Conservation (phyloP, 768 basidiomycete species). For the Hygrocybe coccinea region DNA sequence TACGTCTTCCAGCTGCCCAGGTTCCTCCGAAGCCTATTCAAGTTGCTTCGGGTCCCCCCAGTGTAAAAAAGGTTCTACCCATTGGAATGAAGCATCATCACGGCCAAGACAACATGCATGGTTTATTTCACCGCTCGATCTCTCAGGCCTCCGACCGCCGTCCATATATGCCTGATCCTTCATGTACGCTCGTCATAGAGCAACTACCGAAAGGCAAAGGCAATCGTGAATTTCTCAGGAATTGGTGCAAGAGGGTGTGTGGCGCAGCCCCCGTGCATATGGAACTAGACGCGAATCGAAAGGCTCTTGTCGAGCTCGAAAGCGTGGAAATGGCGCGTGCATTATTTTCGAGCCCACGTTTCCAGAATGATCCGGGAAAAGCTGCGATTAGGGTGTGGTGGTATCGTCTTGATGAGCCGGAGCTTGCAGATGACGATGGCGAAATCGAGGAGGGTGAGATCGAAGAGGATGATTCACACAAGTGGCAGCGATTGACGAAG, state of each 20-base stretch:
- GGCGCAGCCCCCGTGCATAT: slow-evolving; percentile 36
- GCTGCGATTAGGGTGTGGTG: slow-evolving; percentile 45
- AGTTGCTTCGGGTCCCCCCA: slow-evolving; percentile 8
- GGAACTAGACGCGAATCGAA: slow-evolving; percentile 37
- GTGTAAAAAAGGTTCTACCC: not conserved
- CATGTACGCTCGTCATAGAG: slow-evolving; percentile 53
- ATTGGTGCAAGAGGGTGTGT: slow-evolving; percentile 41
- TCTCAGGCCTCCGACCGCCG: slow-evolving; percentile 19
- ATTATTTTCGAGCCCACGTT: slow-evolving; percentile 47
- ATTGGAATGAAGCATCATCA: slow-evolving; percentile 48
- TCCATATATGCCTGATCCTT: slow-evolving; percentile 41
- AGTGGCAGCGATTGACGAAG: slow-evolving; percentile 19
- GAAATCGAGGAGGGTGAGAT: slow-evolving; percentile 51
- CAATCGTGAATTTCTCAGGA: slow-evolving; percentile 36
- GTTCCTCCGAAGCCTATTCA: not conserved
- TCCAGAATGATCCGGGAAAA: slow-evolving; percentile 37
- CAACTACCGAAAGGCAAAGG: slow-evolving; percentile 49
- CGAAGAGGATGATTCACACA: slow-evolving; percentile 34
- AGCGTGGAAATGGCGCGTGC: slow-evolving; percentile 40
- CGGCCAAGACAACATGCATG: slow-evolving; percentile 43
- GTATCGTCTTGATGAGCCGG: slow-evolving; percentile 42
- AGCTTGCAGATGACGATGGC: slow-evolving; percentile 30
- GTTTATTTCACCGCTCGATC: slow-evolving; percentile 34
- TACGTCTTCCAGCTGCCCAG: slow-evolving; percentile 10
- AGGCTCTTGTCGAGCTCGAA: slow-evolving; percentile 49